Evolutionary conservation across 371 early-diverging fungal species (phyloP).

Genomic region (Mucor saturninus): DNA sequence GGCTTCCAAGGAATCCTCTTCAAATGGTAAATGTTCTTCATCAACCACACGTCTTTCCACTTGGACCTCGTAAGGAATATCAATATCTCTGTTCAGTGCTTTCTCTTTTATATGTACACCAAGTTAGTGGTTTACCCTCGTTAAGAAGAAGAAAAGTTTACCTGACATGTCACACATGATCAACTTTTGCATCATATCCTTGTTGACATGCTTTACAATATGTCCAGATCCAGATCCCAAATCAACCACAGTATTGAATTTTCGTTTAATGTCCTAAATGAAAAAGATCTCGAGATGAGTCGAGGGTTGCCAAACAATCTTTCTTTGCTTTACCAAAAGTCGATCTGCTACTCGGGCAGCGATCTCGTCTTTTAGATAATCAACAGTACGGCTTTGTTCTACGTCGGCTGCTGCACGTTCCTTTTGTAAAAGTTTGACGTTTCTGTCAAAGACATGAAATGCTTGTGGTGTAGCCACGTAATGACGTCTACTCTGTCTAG

Average conservation of each 20-base stretch:
- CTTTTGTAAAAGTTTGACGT: constrained; percentile 76
- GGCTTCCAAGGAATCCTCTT: constrained; percentile 82
- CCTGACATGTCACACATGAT: constrained; percentile 90
- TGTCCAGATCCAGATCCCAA: constrained; percentile 91
- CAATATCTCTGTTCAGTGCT: constrained; percentile 71
- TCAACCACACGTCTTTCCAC: constrained; percentile 82
- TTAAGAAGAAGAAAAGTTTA: constrained; percentile 15
- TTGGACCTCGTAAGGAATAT: constrained; percentile 69
- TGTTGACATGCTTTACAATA: constrained; percentile 78
- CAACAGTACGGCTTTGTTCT: constrained; percentile 74
- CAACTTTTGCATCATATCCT: constrained; percentile 80
- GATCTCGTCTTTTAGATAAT: constrained; percentile 92
- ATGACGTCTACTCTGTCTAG: not conserved
- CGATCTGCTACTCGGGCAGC: constrained; percentile 89
- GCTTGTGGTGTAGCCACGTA: constrained; percentile 24
- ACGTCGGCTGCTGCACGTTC: constrained; percentile 74
- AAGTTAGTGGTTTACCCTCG: not conserved
- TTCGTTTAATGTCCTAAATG: constrained; percentile 75
- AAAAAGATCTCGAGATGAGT: not conserved
- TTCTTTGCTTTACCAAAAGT: constrained; percentile 62
- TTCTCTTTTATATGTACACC: constrained; percentile 43
- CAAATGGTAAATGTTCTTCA: constrained; percentile 83
- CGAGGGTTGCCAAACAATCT: not conserved
- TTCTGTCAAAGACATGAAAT: constrained; percentile 79
- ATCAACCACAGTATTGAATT: constrained; percentile 86